phyloP scores from a whole-genome alignment of 495 filamentous ascomycete genomes.

The Amorphotheca resinae region DNA sequence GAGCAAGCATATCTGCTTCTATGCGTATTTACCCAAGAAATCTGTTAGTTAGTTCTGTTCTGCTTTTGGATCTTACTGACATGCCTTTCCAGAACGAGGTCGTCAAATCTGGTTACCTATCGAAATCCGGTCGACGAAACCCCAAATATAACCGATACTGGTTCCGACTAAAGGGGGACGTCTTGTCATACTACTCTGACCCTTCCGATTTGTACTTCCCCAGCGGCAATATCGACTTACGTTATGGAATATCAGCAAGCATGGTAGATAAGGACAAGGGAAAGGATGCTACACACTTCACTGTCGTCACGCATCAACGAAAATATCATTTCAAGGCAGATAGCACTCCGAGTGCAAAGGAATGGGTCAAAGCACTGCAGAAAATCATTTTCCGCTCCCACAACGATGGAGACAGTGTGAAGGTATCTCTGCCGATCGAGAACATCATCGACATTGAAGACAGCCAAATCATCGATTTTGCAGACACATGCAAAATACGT shows the following conservation, averaged over 20 bases:
- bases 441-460: constrained; percentile 91
- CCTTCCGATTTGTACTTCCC: constrained; percentile 84
- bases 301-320: constrained; percentile 69
- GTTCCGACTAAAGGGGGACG: constrained; percentile 92
- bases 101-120: constrained; percentile 78
- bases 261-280: constrained; percentile 58
- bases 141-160: constrained; percentile 88
- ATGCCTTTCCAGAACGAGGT: constrained; percentile 54
- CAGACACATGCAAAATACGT: constrained; percentile 86
- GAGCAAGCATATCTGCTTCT: constrained; percentile 86
- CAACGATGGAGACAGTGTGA: constrained; percentile 95
- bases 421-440: constrained; percentile 79
- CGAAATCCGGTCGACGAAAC: constrained; percentile 81
- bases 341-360: constrained; percentile 76
- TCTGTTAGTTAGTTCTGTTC: constrained; percentile 37
- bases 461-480: constrained; percentile 80
- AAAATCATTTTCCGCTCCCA: constrained; percentile 91
- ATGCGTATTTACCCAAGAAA: constrained; percentile 90
- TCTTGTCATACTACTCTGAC: constrained; percentile 83
- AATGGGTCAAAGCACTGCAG: constrained; percentile 93
- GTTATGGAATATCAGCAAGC: constrained; percentile 79
- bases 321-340: constrained; percentile 86
- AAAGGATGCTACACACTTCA: constrained; percentile 59
- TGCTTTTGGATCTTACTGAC: constrained; percentile 13
- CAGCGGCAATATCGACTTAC: constrained; percentile 79